Conservation (phyloP, 2,329 filamentous ascomycete genomes). For the Fusarium ramigenum region DNA sequence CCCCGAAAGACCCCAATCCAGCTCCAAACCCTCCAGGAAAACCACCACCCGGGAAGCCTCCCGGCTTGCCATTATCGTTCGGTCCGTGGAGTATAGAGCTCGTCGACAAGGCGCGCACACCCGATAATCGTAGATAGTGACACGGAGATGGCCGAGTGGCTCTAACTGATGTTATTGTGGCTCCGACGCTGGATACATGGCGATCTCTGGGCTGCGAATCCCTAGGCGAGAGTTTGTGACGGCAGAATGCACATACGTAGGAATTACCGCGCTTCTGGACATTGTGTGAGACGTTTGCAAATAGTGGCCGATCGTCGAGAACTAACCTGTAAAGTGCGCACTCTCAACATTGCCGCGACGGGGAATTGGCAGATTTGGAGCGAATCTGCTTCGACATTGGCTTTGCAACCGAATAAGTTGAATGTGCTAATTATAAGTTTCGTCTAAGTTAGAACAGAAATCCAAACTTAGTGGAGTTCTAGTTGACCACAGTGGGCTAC, state of each 20-base stretch:
- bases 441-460: not conserved
- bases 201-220: slow-evolving; percentile 26
- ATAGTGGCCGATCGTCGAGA: not conserved
- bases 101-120: slow-evolving; percentile 43
- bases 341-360: slow-evolving; percentile 54
- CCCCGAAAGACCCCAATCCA: slow-evolving; percentile 38
- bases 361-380: slow-evolving; percentile 31
- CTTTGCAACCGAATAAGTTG: slow-evolving; percentile 18
- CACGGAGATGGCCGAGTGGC: not conserved
- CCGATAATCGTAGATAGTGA: not conserved
- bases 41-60: slow-evolving; percentile 40
- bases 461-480: slow-evolving; percentile 32
- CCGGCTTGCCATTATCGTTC: slow-evolving; percentile 28
- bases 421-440: slow-evolving; percentile 13
- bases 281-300: slow-evolving; percentile 12
- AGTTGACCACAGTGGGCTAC: slow-evolving; percentile 25
- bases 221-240: slow-evolving; percentile 43
- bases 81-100: slow-evolving; percentile 36
- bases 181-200: slow-evolving; percentile 13
- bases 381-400: slow-evolving; percentile 36
- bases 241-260: slow-evolving; percentile 55
- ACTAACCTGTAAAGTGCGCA: slow-evolving; percentile 52
- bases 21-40: slow-evolving; percentile 30
- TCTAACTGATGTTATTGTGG: slow-evolving; percentile 12
- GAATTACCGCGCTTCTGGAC: slow-evolving; percentile 49